Percentiles rank a stretch among this genome's conserved stretches.
Conservation (phyloP, 768 basidiomycete species). For the Termitomyces bulborhizus region DNA sequence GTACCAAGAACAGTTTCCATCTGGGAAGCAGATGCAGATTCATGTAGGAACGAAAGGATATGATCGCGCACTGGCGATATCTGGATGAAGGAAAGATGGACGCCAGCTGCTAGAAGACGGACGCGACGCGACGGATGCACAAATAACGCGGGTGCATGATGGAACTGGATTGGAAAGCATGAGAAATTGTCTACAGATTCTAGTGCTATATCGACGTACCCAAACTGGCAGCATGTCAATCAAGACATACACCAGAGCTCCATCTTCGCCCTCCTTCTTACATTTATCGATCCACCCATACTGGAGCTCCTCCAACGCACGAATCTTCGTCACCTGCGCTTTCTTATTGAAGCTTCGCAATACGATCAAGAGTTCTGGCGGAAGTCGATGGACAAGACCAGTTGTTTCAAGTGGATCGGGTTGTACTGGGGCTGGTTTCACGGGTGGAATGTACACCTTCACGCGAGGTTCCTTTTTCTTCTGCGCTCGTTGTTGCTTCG, state of each 20-base stretch:
- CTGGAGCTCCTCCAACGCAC: constrained; percentile 82
- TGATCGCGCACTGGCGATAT: constrained; percentile 42
- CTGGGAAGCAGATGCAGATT: constrained; percentile 42
- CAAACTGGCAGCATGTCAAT: constrained; percentile 81
- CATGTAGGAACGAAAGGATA: constrained; percentile 43
- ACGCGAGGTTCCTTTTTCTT: constrained; percentile 70
- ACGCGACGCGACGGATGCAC: constrained; percentile 77
- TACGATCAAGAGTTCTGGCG: constrained; percentile 78
- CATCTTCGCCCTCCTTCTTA: constrained; percentile 35
- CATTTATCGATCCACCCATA: constrained; percentile 58
- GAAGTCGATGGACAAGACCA: constrained; percentile 67
- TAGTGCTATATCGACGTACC: constrained; percentile 40
- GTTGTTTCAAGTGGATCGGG: constrained; percentile 86
- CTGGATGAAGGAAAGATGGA: constrained; percentile 63
- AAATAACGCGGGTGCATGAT: constrained; percentile 80
- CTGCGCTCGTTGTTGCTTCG: constrained; percentile 45
- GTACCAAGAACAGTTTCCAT: constrained; percentile 57
- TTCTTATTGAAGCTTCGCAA: constrained; percentile 84
- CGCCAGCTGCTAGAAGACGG: constrained; percentile 48
- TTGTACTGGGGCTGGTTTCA: constrained; percentile 65
- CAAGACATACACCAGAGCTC: constrained; percentile 28
- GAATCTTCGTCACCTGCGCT: constrained; percentile 75
- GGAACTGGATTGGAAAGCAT: constrained; percentile 43
- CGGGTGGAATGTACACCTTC: constrained; percentile 85
- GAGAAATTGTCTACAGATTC: not conserved